Evolutionary conservation across 2,329 filamentous ascomycete species (phyloP).

Genomic region (Huntiella omanensis): DNA sequence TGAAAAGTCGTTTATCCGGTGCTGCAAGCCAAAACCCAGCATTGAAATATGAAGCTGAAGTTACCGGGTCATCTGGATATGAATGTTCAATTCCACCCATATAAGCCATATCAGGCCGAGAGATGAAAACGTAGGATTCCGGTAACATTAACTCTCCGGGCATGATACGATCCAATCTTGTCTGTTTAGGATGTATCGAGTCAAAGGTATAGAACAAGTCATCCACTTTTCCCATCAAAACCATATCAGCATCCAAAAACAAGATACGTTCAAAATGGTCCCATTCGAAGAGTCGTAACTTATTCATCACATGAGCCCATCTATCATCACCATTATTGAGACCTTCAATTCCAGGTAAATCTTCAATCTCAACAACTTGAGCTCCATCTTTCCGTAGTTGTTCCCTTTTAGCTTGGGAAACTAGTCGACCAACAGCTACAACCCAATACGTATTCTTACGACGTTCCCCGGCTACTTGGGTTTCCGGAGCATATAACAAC

Average conservation of each 20-base stretch:
- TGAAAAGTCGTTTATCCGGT: constrained; percentile 21
- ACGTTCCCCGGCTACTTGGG: constrained; percentile 14
- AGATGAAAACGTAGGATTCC: constrained; percentile 18
- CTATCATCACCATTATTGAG: constrained; percentile 19
- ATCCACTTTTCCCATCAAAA: constrained; percentile 20
- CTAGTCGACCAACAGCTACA: constrained; percentile 19
- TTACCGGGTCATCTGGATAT: constrained; percentile 17
- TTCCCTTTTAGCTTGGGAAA: constrained; percentile 17
- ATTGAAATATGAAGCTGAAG: constrained; percentile 18
- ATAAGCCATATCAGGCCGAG: constrained; percentile 18
- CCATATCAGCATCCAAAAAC: constrained; percentile 25
- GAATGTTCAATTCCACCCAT: constrained; percentile 17
- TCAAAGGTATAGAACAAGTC: constrained; percentile 20
- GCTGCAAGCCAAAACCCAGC: constrained; percentile 24
- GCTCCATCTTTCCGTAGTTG: constrained; percentile 22
- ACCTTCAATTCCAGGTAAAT: constrained; percentile 16
- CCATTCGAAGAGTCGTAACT: constrained; percentile 23
- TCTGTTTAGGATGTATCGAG: constrained; percentile 13
- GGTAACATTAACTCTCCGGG: constrained; percentile 18
- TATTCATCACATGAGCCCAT: constrained; percentile 25
- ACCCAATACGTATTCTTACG: constrained; percentile 18
- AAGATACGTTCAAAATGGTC: constrained; percentile 22
- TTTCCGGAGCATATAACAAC: constrained; percentile 21
- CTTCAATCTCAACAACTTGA: constrained; percentile 19
- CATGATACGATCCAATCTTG: constrained; percentile 12